Conservation (phyloP, 108 stramenopile species). For the Cyclotella kingstonii region DNA sequence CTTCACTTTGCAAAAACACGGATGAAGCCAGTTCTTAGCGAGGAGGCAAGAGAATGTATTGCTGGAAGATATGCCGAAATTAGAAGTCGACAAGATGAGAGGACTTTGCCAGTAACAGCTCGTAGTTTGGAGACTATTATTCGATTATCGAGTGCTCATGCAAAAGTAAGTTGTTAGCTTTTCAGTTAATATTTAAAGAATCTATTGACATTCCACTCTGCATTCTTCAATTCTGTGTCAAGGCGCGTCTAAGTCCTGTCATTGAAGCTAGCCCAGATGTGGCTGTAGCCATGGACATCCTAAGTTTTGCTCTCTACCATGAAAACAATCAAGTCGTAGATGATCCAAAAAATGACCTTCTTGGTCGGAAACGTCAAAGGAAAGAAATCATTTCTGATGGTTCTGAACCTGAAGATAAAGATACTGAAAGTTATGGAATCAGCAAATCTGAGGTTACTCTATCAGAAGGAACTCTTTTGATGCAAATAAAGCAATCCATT, state of each 20-base stretch:
- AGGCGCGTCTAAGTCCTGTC: slow-evolving; percentile 62
- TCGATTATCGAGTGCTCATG: slow-evolving; percentile 95
- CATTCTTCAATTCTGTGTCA: neutral
- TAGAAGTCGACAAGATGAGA: slow-evolving; percentile 87
- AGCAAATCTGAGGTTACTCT: slow-evolving; percentile 2
- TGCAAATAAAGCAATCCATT: slow-evolving; percentile 44
- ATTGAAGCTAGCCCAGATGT: slow-evolving; percentile 81
- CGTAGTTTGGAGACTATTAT: slow-evolving; percentile 98
- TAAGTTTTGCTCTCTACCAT: slow-evolving; percentile 88
- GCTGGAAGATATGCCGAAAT: slow-evolving; percentile 95
- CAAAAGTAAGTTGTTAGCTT: slow-evolving; percentile 68
- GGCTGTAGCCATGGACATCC: slow-evolving; percentile 79
- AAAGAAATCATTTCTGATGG: slow-evolving; percentile 35
- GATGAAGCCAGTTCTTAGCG: slow-evolving; percentile 86
- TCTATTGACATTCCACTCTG: neutral
- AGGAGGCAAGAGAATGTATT: slow-evolving; percentile 93
- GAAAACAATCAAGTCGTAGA: slow-evolving; percentile 51
- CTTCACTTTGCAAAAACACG: slow-evolving; percentile 95
- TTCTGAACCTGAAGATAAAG: slow-evolving; percentile 36
- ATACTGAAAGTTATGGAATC: slow-evolving; percentile 19
- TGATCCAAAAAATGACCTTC: slow-evolving; percentile 7
- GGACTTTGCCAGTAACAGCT: slow-evolving; percentile 92
- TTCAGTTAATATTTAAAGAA: neutral
- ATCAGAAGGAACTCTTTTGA: slow-evolving; percentile 8
- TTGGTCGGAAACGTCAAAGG: slow-evolving; percentile 25